Evolutionary conservation across 805 yeast genomes (phyloP).

Genomic region (Lipomyces orientalis): DNA sequence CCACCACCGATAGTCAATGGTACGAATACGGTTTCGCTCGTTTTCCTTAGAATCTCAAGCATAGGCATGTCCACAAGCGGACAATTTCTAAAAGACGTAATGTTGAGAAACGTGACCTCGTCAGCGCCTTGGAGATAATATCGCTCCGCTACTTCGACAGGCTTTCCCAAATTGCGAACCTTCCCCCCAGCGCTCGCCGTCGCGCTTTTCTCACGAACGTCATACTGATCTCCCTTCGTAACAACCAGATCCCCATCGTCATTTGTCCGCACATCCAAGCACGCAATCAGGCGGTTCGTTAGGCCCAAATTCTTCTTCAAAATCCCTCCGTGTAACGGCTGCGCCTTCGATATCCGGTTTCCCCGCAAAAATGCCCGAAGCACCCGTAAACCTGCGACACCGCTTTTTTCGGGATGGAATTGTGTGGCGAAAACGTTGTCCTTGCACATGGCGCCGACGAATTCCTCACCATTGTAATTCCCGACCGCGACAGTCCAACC

Average conservation of each 20-base stretch:
- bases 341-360: conserved; percentile 28
- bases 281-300: conserved; percentile 91
- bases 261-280: conserved; percentile 94
- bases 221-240: conserved; percentile 98
- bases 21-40: conserved; percentile 91
- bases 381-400: conserved; percentile 82
- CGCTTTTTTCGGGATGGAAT: conserved; percentile 99
- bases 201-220: conserved; percentile 76
- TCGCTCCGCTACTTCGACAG: conserved; percentile 89
- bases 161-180: conserved; percentile 94
- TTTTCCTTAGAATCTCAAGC: conserved; percentile 81
- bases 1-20: conserved; percentile 99
- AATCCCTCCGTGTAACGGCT: conserved; percentile 4
- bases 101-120: conserved; percentile 91
- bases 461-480: conserved; percentile 75
- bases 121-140: conserved; percentile 96
- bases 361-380: conserved; percentile 72
- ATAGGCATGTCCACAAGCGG: conserved; percentile 94
- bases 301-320: conserved; percentile 55
- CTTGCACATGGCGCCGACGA: conserved; percentile 79
- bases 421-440: conserved; percentile 92
- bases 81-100: conserved; percentile 93
- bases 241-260: conserved; percentile 96
- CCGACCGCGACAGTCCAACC: conserved; percentile 80
- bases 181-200: conserved; percentile 50